Base-by-base conservation (phyloP, 2,329 filamentous ascomycete species). In the Uncinocarpus reesii region DNA sequence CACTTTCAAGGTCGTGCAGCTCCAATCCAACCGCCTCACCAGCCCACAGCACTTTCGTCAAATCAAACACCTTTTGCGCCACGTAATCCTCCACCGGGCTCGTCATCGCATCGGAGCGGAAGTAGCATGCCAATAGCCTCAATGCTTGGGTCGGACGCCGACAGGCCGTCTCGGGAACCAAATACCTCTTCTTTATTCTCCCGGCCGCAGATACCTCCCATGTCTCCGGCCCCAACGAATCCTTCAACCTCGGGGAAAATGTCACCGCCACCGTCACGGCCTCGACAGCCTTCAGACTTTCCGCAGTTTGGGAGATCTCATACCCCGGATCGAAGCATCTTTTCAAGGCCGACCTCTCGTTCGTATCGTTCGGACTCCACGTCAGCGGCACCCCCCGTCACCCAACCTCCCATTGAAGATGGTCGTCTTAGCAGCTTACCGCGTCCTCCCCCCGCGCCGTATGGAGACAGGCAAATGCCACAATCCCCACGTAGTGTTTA, bases 71-170 rank as follows among this genome's bases (percentile, higher is more conserved):
- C 67, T 48, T 60, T 65, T 44, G 66, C 63, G 21, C 67, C 70
- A 51, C 76, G 79, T 59, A 79, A 83, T 55, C 68, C 77, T 41
- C 72, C 77, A 42, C 68, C 67, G 18, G 34, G 34, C 16, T 35
- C 47, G 18, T 69, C 74, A 18, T 64, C 70, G 49, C 71, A 76
- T 61, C 73, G 80, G 51, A 75, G 76, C 10, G 75, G 75, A 45
- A 77, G 77, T 58, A 80, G 78, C 65, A 84, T 85, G 81, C 83
- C 81, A 40, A 84, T 85, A 63, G 83, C 80, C n/a, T 81, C 81
- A 37, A 77, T 86, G 65, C 74, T 85, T 51, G 81, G 80, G 51
- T 71, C 70, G 10, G 73, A 75, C 56, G 58, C 72, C 40, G 65
- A 73, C 42, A 67, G 66, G 48, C 57, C 65, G 34, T 64, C 65